Base-by-base conservation (phyloP, 495 filamentous ascomycete species). In the Cairneyella variabilis region DNA sequence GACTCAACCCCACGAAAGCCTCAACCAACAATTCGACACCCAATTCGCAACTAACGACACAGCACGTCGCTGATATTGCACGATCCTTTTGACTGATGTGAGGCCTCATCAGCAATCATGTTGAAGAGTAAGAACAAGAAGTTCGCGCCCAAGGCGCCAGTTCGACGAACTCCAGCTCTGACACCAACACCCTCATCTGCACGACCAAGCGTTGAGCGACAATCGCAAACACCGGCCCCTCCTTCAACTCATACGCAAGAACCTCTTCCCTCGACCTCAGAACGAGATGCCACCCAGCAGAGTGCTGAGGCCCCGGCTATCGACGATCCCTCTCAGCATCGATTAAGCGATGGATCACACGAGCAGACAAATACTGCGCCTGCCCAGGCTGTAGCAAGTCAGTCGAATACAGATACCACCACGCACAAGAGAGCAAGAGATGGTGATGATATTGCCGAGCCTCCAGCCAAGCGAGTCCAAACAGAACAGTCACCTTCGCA, bases 151-250 rank as follows among this genome's bases (percentile, higher is more conserved):
- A 63, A 64, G 48, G 53, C 56, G 11, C 64, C 61, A 32, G 41
- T 32, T 9, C 44, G 58, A 37, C 44, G 41, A 46, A 43, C 53
- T 16, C 49, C 48, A 26, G 32, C 36, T 9, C 41, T 56, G 18
- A 25, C 57, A 3, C 40, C 57, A 22, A 53, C 48, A 22, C 28
- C 60, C 41, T 60, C 59, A 43, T 54, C 60, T 21, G 42, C 56
- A 7, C 25, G 54, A 2, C 60, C 56, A 21, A 61, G 56, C 14
- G 61, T 62, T 28, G 54, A 59, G 34, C 58, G 55, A 12, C 54
- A 64, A 56, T 59, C 57, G 26, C 63, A 59, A 28, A 66, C 54
- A 38, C 57, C 61, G 52, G 57, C 55, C 22, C 50, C 54, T 20
- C 4, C 21, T 36, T 12, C 48, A 9, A 12, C 28, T 14, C 48